Base-by-base conservation (phyloP, 1,284 basidiomycete genomes). In the Butyriboletus regius region DNA sequence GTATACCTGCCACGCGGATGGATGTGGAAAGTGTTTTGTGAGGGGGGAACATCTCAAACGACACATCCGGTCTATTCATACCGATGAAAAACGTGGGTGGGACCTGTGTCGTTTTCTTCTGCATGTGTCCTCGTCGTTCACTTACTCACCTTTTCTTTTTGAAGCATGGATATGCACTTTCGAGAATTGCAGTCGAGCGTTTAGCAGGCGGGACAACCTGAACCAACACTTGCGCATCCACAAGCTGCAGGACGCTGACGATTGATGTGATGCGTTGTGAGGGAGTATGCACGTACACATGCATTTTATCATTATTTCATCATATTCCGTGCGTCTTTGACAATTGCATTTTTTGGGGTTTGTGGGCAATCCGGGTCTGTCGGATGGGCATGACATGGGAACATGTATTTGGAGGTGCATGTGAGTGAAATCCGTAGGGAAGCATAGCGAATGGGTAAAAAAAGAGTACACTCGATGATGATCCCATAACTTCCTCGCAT, bases 151-250 rank as follows among this genome's bases (percentile, higher is more conserved):
- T 17, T 17, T 26, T 17, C 12, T 12, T 14, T 42, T 46, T 49
- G 10, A 47, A 57, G 88, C 88, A 24, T 80, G 83, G 67, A 70
- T 72, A 34, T 91, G 89, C 66, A 80, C 81, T 1, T 76, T 78
- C 55, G 73, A 75, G 14, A 78, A 78, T 2, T 91, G 88, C 68
- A 77, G 73, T 49, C 87, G 88, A 68, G 73, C 79, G 28, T 91
- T 91, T 61, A 88, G 83, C 64, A 75, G 89, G 40, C 77, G 83
- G 57, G 89, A 91, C 64, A 91, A 91, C 61, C 75, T 91, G 22
- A 82, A 79, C 35, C 85, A 88, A 61, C 86, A 89, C 63, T 76
- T 84, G 63, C 79, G 83, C 28, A 76, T 88, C 33, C 86, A 89
- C 69, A 66, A 49, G 8, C 43, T 64, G 17, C 56, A 64, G 29